Conservation (phyloP, 192 early-diverging fungal species). For the Oehlia diaphana region DNA sequence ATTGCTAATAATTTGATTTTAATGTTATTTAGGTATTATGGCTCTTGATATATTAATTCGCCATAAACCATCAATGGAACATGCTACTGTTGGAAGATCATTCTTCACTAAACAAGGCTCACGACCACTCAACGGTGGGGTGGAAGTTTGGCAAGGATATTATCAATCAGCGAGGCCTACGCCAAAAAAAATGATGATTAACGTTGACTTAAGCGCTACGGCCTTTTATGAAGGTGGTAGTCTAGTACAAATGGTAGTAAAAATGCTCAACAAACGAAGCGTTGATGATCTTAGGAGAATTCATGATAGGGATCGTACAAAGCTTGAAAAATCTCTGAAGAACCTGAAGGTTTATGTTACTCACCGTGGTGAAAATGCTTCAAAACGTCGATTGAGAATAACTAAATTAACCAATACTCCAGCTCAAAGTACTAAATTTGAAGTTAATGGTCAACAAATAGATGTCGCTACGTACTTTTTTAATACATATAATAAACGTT, state of each 20-base stretch:
- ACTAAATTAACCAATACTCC: constrained; percentile 63
- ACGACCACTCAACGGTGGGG: constrained; percentile 60
- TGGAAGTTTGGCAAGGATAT: constrained; percentile 92
- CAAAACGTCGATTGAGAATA: constrained; percentile 72
- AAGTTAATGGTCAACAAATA: constrained; percentile 49
- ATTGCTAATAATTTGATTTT: background rate
- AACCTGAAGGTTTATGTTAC: constrained; percentile 54
- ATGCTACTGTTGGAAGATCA: constrained; percentile 81
- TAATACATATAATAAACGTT: constrained; percentile 65
- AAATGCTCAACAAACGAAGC: constrained; percentile 58
- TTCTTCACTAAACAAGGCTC: constrained; percentile 80
- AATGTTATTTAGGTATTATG: constrained; percentile 49
- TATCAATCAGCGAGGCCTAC: constrained; percentile 79
- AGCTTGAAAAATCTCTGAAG: constrained; percentile 54
- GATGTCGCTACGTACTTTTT: constrained; percentile 79
- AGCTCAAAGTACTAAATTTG: constrained; percentile 73
- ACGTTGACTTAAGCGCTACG: constrained; percentile 70
- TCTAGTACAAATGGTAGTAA: constrained; percentile 69
- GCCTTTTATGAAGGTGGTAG: constrained; percentile 68
- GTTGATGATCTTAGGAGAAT: constrained; percentile 51
- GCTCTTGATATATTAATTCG: constrained; percentile 83
- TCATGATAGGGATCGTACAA: constrained; percentile 43
- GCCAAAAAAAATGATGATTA: constrained; percentile 63
- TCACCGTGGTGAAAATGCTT: constrained; percentile 63
- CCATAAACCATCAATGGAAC: constrained; percentile 74